These are phyloP conservation scores for Phalaenopsis aphrodite DNA, from an alignment of 106 monocot genomes.

Conservation along the genomic window DNA sequence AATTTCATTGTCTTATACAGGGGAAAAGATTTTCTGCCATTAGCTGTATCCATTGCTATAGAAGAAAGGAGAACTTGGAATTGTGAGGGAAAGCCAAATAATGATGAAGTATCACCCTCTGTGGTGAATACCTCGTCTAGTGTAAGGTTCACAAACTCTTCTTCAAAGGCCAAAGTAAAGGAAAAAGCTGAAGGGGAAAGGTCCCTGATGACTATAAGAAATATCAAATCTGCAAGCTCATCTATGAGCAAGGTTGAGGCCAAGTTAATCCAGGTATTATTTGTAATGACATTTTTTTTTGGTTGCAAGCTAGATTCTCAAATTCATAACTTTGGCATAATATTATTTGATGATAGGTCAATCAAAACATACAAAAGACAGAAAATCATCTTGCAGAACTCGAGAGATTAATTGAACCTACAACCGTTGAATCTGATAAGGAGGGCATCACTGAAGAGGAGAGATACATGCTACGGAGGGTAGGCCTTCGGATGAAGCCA, in stretches of 20 bases:
- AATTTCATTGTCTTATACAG: slow-evolving; percentile 86
- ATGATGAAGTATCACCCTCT: slow-evolving; percentile 3
- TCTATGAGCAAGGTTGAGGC: slow-evolving; percentile 29
- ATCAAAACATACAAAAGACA: slow-evolving; percentile 67
- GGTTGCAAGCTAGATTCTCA: not conserved
- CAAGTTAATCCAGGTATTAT: slow-evolving; percentile 42
- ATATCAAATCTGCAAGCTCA: slow-evolving; percentile 12
- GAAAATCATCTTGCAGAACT: slow-evolving; percentile 64
- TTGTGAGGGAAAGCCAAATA: slow-evolving; percentile 19
- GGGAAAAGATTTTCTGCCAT: slow-evolving; percentile 97
- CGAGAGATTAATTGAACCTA: slow-evolving; percentile 28
- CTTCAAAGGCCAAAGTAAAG: slow-evolving; percentile 9
- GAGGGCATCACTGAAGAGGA: slow-evolving; percentile 91
- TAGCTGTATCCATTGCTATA: slow-evolving; percentile 72
- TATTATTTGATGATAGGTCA: slow-evolving; percentile 29
- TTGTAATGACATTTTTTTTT: slow-evolving; percentile 1
- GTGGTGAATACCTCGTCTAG: not conserved
- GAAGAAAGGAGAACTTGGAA: slow-evolving; percentile 69
- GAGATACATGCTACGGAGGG: slow-evolving; percentile 88
- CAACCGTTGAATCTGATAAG: slow-evolving; percentile 42
- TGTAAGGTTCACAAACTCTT: not conserved
- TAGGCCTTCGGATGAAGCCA: slow-evolving; percentile 86
- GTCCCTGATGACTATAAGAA: slow-evolving; percentile 9
- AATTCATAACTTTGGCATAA: not conserved
- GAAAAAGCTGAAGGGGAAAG: slow-evolving; percentile 9